Evolutionary conservation across 345 rosid genomes (phyloP).

Genomic region (Fremontodendron californicum): DNA sequence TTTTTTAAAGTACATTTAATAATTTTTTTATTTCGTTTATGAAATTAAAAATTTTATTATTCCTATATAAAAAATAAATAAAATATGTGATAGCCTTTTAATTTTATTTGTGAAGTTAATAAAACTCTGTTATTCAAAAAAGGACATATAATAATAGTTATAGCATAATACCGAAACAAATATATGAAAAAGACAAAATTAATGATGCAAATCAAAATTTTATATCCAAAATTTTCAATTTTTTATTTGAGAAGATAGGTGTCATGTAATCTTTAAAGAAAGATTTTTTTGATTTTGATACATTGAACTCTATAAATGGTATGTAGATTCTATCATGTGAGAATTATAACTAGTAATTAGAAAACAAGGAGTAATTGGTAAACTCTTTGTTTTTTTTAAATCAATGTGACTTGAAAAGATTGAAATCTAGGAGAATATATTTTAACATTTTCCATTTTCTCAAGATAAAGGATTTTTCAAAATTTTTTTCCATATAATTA

Average conservation of each 20-base stretch:
- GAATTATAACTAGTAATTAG: background rate
- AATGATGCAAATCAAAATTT: background rate
- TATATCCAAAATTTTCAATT: background rate
- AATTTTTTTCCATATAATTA: too few relatives aligned
- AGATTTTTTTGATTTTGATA: slow-evolving; percentile 3
- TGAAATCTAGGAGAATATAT: background rate
- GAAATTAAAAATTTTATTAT: too few relatives aligned
- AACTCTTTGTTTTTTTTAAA: background rate
- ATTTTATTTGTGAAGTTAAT: too few relatives aligned
- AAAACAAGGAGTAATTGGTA: background rate
- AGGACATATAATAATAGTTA: too few relatives aligned
- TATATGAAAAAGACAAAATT: background rate
- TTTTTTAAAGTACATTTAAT: too few relatives aligned
- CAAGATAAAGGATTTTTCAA: too few relatives aligned
- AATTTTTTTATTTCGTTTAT: too few relatives aligned
- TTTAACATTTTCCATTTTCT: background rate
- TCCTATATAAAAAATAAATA: too few relatives aligned
- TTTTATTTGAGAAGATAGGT: background rate
- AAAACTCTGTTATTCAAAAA: too few relatives aligned
- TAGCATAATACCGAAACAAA: slow-evolving; percentile 13
- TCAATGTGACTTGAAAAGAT: background rate
- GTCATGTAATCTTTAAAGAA: background rate
- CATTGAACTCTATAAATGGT: slow-evolving; percentile 5
- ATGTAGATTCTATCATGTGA: slow-evolving; percentile 8
- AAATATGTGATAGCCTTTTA: too few relatives aligned